Conservation (phyloP, 768 basidiomycete species). For the Lactarius sanguifluus region DNA sequence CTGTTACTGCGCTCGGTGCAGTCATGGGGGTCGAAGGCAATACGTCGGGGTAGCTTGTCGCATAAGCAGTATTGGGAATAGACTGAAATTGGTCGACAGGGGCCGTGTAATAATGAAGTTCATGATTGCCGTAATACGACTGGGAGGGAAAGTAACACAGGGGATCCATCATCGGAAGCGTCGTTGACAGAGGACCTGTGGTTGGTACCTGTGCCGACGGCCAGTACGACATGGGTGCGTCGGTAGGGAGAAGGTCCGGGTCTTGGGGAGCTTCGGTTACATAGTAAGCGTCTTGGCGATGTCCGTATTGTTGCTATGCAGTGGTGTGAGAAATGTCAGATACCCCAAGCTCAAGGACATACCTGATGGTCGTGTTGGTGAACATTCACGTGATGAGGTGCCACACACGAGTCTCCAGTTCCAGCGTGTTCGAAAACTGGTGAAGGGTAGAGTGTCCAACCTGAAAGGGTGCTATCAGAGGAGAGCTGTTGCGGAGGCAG, state of each 20-base stretch:
- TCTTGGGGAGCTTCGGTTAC: not conserved
- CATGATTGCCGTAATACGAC: constrained; percentile 7
- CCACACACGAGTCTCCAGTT: not conserved
- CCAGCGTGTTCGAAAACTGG: constrained; percentile 3
- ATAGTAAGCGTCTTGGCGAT: constrained; percentile 2
- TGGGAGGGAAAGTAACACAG: not conserved
- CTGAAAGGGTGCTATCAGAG: not conserved
- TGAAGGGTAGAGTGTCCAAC: constrained; percentile 9
- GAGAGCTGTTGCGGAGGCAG: constrained; percentile 2
- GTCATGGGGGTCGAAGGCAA: not conserved
- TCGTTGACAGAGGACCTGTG: not conserved
- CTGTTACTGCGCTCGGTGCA: not conserved
- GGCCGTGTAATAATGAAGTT: not conserved
- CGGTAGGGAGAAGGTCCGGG: not conserved
- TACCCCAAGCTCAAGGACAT: not conserved
- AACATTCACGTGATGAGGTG: constrained; percentile 13
- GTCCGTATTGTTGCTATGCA: constrained; percentile 10
- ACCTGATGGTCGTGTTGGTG: constrained; percentile 18
- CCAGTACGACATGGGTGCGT: constrained; percentile 14
- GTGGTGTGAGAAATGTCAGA: not conserved
- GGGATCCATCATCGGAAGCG: not conserved
- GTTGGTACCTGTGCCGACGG: constrained; percentile 7
- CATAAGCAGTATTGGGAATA: not conserved
- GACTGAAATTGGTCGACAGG: constrained; percentile 2
- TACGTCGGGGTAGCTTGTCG: not conserved